phyloP scores from a whole-genome alignment of 495 filamentous ascomycete species.

The Hyaloscypha finlandica region DNA sequence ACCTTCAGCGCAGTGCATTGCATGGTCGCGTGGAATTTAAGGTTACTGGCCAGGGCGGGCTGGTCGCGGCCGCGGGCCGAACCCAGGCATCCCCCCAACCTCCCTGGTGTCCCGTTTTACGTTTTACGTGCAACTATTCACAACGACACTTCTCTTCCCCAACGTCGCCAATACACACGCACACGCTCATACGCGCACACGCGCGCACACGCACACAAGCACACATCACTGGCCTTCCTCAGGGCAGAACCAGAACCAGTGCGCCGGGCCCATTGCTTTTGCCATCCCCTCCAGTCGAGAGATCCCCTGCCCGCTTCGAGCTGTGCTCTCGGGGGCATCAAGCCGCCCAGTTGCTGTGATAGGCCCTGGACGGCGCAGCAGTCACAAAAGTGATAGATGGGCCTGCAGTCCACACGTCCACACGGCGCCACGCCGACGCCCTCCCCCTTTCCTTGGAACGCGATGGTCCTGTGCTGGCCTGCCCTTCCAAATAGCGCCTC shows the following conservation, averaged over 20 bases:
- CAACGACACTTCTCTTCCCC: not conserved
- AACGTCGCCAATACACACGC: too few species aligned
- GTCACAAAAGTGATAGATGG: not conserved
- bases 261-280: not conserved
- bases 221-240: not conserved
- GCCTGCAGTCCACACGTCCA: too few species aligned
- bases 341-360: not conserved
- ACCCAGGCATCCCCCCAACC: not conserved
- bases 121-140: not conserved
- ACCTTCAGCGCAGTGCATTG: not conserved
- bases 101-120: conserved; percentile 2
- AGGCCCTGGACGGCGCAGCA: not conserved
- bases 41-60: not conserved
- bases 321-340: not conserved
- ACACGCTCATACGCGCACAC: too few species aligned
- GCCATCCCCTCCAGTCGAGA: not conserved
- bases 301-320: not conserved
- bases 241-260: not conserved
- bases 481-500: too few species aligned
- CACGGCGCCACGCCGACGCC: not conserved
- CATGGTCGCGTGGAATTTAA: not conserved
- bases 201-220: too few species aligned
- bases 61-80: not conserved
- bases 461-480: too few species aligned
- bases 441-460: not conserved